phyloP scores from a whole-genome alignment of 2,329 filamentous ascomycete species.

The Paracamarosporium sp. region DNA sequence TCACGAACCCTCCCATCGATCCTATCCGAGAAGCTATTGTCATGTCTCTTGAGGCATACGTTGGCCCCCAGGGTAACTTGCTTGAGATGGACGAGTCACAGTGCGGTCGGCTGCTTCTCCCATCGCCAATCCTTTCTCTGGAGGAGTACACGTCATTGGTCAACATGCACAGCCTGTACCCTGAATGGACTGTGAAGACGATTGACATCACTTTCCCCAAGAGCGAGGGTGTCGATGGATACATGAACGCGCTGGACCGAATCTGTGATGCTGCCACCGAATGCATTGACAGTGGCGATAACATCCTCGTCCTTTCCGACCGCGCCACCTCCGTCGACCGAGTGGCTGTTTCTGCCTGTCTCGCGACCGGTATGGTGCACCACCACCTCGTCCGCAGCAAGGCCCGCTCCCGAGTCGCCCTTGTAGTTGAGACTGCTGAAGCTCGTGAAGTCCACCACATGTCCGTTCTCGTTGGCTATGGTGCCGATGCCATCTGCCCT shows the following conservation, averaged over 20 bases:
- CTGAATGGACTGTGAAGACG: conserved; percentile 84
- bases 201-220: conserved; percentile 96
- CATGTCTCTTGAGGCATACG: conserved; percentile 96
- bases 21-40: conserved; percentile 97
- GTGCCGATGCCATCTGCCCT: conserved; percentile 91
- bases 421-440: conserved; percentile 91
- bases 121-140: conserved; percentile 87
- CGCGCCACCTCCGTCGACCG: conserved; percentile 82
- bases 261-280: conserved; percentile 87
- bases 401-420: conserved; percentile 86
- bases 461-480: conserved; percentile 96
- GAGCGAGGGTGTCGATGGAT: conserved; percentile 79
- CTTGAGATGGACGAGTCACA: conserved; percentile 92
- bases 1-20: conserved; percentile 97
- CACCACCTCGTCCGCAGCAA: conserved; percentile 95
- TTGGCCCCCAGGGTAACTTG: conserved; percentile 93
- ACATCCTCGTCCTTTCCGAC: conserved; percentile 88
- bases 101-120: conserved; percentile 83
- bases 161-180: conserved; percentile 75
- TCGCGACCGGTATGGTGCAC: conserved; percentile 92
- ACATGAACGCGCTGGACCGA: conserved; percentile 83
- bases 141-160: conserved; percentile 89
- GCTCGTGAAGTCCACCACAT: conserved; percentile 98
- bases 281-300: conserved; percentile 82
- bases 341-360: conserved; percentile 82